phyloP scores from a whole-genome alignment of 768 basidiomycete species.

The Wakefieldia striispora region DNA sequence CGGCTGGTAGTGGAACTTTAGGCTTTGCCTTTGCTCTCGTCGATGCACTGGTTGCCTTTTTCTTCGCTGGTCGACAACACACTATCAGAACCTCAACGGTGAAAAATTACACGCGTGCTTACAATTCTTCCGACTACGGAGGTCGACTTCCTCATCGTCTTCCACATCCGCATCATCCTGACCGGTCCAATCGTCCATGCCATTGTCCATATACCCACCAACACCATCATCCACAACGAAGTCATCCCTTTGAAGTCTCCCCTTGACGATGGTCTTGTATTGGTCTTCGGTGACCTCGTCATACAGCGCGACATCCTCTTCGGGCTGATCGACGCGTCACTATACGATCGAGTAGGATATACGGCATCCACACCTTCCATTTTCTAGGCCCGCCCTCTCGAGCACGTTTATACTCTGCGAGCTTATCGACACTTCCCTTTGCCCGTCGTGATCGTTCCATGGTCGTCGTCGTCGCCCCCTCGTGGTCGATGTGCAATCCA shows the following conservation, averaged over 20 bases:
- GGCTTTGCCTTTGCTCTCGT: slow-evolving; percentile 39
- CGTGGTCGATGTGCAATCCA: neutral
- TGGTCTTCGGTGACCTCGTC: slow-evolving; percentile 90
- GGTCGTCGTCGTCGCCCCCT: slow-evolving; percentile 17
- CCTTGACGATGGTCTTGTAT: slow-evolving; percentile 81
- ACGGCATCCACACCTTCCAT: slow-evolving; percentile 48
- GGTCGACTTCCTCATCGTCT: slow-evolving; percentile 44
- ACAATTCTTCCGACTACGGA: slow-evolving; percentile 41
- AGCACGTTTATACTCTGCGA: slow-evolving; percentile 59
- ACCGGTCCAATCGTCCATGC: slow-evolving; percentile 90
- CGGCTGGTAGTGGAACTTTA: slow-evolving; percentile 48
- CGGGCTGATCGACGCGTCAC: slow-evolving; percentile 35
- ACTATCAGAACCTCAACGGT: neutral
- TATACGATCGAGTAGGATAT: neutral
- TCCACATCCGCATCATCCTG: slow-evolving; percentile 55
- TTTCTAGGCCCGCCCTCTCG: slow-evolving; percentile 57
- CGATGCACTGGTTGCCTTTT: slow-evolving; percentile 17
- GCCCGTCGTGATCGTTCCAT: slow-evolving; percentile 28
- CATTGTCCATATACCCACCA: slow-evolving; percentile 91
- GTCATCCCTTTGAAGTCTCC: slow-evolving; percentile 82
- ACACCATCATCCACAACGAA: slow-evolving; percentile 95
- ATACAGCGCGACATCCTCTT: slow-evolving; percentile 71
- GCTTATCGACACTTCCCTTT: slow-evolving; percentile 36
- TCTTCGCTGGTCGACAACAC: slow-evolving; percentile 26
- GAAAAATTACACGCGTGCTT: slow-evolving; percentile 11